Conservation (phyloP, 73 alveolate species). For the Paramecium primaurelia region DNA sequence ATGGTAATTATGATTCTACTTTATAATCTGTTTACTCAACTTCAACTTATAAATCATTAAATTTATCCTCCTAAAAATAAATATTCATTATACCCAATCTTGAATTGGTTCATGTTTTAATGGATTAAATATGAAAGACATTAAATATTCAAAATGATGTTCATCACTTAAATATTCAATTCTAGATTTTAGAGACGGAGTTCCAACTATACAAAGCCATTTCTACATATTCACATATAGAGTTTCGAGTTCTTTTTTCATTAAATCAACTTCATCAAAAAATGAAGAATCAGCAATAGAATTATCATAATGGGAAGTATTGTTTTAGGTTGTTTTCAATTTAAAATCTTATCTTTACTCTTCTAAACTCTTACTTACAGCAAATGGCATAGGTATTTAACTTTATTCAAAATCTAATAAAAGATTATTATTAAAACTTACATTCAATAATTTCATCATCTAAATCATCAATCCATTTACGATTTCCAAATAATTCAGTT, state of each 20-base stretch:
- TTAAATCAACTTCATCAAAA: not conserved
- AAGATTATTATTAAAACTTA: not conserved
- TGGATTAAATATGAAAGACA: conserved; percentile 10
- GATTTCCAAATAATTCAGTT: not conserved
- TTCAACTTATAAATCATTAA: not conserved
- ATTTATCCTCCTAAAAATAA: not conserved
- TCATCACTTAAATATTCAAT: not conserved
- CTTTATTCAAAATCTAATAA: not conserved
- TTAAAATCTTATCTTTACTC: not conserved
- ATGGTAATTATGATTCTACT: not conserved
- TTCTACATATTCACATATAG: not conserved
- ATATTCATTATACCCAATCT: not conserved
- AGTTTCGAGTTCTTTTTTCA: not conserved
- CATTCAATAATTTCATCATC: conserved; percentile 17
- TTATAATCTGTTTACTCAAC: not conserved
- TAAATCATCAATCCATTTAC: not conserved
- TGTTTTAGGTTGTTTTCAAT: not conserved
- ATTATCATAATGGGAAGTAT: not conserved
- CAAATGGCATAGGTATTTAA: not conserved
- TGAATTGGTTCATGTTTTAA: not conserved
- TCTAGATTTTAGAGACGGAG: not conserved
- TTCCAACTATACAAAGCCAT: not conserved
- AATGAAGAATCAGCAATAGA: not conserved
- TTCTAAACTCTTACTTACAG: not conserved
- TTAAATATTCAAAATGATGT: not conserved